Evolutionary conservation across 768 basidiomycete genomes (phyloP).

Genomic region (Lactifluus rugatus): DNA sequence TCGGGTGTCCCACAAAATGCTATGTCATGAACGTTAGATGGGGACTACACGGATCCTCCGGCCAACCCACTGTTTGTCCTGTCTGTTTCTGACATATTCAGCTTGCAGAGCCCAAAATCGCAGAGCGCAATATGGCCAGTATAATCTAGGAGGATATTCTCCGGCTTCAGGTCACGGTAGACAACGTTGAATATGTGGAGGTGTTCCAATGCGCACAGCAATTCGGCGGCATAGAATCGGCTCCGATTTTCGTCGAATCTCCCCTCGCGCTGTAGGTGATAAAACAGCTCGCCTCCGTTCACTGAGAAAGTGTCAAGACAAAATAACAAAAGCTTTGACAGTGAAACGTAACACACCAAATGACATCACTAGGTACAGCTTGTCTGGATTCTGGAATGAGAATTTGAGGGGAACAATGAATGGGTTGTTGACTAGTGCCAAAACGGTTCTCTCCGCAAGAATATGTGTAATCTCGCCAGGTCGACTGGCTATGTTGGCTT

Average conservation of each 20-base stretch:
- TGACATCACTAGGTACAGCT: conserved; percentile 94
- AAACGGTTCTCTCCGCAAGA: conserved; percentile 90
- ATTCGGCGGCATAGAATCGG: conserved; percentile 96
- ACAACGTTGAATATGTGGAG: conserved; percentile 97
- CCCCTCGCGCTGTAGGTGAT: conserved; percentile 93
- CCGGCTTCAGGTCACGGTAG: conserved; percentile 95
- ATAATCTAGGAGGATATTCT: conserved; percentile 96
- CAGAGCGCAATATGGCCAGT: conserved; percentile 97
- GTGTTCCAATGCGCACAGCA: conserved; percentile 91
- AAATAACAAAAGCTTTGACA: background rate
- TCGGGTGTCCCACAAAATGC: conserved; percentile 95
- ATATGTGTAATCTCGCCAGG: conserved; percentile 98
- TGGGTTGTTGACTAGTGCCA: conserved; percentile 95
- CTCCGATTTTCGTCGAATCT: conserved; percentile 91
- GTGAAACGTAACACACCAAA: conserved; percentile 49
- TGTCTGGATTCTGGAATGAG: conserved; percentile 96
- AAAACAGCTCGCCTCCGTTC: conserved; percentile 96
- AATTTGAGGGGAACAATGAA: conserved; percentile 99
- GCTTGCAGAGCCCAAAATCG: conserved; percentile 93
- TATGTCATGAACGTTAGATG: conserved; percentile 14
- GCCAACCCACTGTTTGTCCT: conserved; percentile 80
- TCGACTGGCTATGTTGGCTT: conserved; percentile 93
- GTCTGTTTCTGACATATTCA: conserved; percentile 96
- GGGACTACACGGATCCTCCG: background rate
- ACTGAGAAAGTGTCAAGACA: conserved; percentile 36